Conservation (phyloP, 2,329 filamentous ascomycete species). For the Torrubiellomyces zombiae region DNA sequence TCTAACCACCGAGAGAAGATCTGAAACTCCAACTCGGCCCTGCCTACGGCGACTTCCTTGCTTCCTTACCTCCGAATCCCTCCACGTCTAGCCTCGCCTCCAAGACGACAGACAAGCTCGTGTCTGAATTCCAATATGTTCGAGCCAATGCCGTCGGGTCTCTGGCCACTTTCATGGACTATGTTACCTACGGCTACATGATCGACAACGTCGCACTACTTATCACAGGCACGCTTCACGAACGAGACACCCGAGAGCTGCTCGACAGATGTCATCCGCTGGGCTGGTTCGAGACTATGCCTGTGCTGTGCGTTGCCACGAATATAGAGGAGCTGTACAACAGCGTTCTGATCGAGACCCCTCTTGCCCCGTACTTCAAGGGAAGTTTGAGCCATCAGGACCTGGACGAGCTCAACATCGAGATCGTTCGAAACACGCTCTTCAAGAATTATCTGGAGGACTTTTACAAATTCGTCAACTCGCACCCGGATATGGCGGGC, state of each 20-base stretch:
- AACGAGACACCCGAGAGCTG: slow-evolving; percentile 89
- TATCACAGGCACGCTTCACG: slow-evolving; percentile 94
- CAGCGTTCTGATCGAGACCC: slow-evolving; percentile 91
- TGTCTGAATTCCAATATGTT: slow-evolving; percentile 92
- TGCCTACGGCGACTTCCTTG: slow-evolving; percentile 92
- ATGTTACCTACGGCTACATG: slow-evolving; percentile 98
- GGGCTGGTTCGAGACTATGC: slow-evolving; percentile 98
- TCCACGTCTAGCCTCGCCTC: slow-evolving; percentile 88
- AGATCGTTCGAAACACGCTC: slow-evolving; percentile 94
- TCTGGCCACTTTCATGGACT: slow-evolving; percentile 91
- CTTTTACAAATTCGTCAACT: slow-evolving; percentile 89
- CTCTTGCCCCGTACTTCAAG: slow-evolving; percentile 93
- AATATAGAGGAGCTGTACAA: slow-evolving; percentile 99
- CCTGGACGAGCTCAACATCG: slow-evolving; percentile 95
- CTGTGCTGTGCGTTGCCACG: slow-evolving; percentile 89
- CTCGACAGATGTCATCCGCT: slow-evolving; percentile 91
- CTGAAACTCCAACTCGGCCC: slow-evolving; percentile 95
- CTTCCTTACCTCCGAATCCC: slow-evolving; percentile 83
- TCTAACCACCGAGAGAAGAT: slow-evolving; percentile 37
- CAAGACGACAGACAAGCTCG: slow-evolving; percentile 95
- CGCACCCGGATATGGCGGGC: slow-evolving; percentile 66
- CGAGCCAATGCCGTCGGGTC: slow-evolving; percentile 86
- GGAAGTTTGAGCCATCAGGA: slow-evolving; percentile 91
- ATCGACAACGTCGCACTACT: slow-evolving; percentile 97
- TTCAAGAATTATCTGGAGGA: slow-evolving; percentile 99